These are phyloP conservation scores for Aureobasidium lini DNA, from an alignment of 2,329 filamentous ascomycete species.

Conservation along the genomic window DNA sequence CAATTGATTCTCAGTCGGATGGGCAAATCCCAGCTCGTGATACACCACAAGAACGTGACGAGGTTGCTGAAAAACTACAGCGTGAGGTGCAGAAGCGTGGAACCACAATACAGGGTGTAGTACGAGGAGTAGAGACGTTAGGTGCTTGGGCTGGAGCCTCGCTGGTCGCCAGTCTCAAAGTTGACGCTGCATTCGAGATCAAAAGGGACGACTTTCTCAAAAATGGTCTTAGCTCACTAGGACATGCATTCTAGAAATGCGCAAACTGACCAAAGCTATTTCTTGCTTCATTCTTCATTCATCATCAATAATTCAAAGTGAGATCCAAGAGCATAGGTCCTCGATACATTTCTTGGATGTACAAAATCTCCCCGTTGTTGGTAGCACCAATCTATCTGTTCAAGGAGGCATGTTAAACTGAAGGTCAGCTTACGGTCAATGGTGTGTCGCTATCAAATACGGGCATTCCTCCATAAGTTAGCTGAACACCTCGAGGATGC, in stretches of 20 bases:
- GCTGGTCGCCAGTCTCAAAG: conserved; percentile 58
- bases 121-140: conserved; percentile 61
- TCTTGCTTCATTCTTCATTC: too few relatives aligned
- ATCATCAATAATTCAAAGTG: too few relatives aligned
- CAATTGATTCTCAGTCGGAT: neutral
- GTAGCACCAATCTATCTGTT: too few relatives aligned
- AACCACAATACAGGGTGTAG: conserved; percentile 45
- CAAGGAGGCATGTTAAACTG: too few relatives aligned
- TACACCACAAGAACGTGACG: conserved; percentile 45
- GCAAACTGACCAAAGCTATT: too few relatives aligned
- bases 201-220: conserved; percentile 65
- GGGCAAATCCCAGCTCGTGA: neutral
- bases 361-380: too few relatives aligned
- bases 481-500: too few relatives aligned
- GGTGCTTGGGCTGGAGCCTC: conserved; percentile 71
- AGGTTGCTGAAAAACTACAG: conserved; percentile 52
- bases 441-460: too few relatives aligned
- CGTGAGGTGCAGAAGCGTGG: conserved; percentile 38
- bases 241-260: neutral
- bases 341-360: too few relatives aligned
- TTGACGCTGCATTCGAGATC: conserved; percentile 61
- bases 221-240: conserved; percentile 41
- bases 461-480: too few relatives aligned
- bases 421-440: too few relatives aligned
- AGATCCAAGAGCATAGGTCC: too few relatives aligned